phyloP scores from a whole-genome alignment of 768 basidiomycete genomes.

The Kwoniella sp. region DNA sequence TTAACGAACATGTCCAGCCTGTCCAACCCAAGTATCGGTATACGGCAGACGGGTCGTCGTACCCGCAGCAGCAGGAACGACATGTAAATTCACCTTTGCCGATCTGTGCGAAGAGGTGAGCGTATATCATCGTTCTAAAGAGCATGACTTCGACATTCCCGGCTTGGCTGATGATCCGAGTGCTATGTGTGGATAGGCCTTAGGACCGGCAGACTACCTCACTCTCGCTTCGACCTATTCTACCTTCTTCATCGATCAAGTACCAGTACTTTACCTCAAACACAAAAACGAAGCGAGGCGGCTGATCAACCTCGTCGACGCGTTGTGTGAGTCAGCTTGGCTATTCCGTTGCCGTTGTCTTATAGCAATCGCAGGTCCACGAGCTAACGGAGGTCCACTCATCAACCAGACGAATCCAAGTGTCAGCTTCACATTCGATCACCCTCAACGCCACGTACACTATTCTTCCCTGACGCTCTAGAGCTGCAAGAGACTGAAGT shows the following conservation, averaged over 20 bases:
- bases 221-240: conserved; percentile 62
- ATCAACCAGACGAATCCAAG: conserved; percentile 51
- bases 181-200: conserved; percentile 49
- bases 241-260: conserved; percentile 61
- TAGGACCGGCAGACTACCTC: conserved; percentile 66
- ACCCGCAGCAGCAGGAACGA: conserved; percentile 58
- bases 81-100: conserved; percentile 61
- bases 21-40: conserved; percentile 56
- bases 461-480: conserved; percentile 65
- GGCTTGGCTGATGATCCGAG: not conserved
- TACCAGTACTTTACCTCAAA: conserved; percentile 61
- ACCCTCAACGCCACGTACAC: conserved; percentile 53
- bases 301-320: conserved; percentile 67
- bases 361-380: too few species aligned
- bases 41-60: conserved; percentile 61
- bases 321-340: conserved; percentile 60
- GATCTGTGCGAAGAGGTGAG: conserved; percentile 78
- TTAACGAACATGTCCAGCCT: conserved; percentile 4
- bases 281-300: conserved; percentile 65
- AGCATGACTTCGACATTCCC: not conserved
- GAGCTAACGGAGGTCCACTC: too few species aligned
- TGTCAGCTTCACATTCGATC: conserved; percentile 51
- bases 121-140: conserved; percentile 7
- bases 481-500: conserved; percentile 45
- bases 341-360: too few species aligned